Evolutionary conservation across 1,284 basidiomycete genomes (phyloP), one percentile per base, ranked within the genome.

Genomic region (Fomitopsis schrenkii): DNA sequence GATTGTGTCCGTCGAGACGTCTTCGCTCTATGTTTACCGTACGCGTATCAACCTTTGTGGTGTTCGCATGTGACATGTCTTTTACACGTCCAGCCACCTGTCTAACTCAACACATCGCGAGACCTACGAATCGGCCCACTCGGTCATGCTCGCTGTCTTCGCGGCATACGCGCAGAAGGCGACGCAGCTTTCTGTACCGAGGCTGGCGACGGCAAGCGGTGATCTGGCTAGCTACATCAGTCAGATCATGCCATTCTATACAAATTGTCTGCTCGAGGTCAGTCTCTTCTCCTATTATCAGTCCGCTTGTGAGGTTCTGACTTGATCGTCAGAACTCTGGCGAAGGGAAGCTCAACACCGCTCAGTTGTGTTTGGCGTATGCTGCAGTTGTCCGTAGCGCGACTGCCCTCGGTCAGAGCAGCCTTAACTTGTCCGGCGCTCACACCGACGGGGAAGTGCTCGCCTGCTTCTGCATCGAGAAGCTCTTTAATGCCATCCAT

Each of bases 71-170:
- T 44, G 54, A 48, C 60, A 50, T 63, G 54, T 5, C 36, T 33
- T 28, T 33, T 42, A 59, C 46, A 59, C 38, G 62, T 55, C 59
- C 65, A 89, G 87, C 46, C 80, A 86, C 69, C 76, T 89, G 26
- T 78, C 76, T 55, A 79, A 86, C 63, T 64, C 83, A n/a, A 72
- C 72, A 15, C 76, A 88, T 62, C 83, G 88, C 38, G 87, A 90
- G 63, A 84, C 82, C 19, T 91, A 83, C 63, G 90, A 92, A 71
- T 88, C 88, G 0, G 83, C 88, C 5, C 90, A 92, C 71, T 91
- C 90, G 3, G 87, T 90, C 35, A 77, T 92, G 56, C 75, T 92
- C 6, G 79, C 89, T 2, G 78, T 90, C 26, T 86, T 91, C 67
- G 82, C 86, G 17, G 79, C 85, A 17, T 80, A 83, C 64, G 82